Conservation (phyloP, 305 asterid genomes). For the Plantago lanceolata region DNA sequence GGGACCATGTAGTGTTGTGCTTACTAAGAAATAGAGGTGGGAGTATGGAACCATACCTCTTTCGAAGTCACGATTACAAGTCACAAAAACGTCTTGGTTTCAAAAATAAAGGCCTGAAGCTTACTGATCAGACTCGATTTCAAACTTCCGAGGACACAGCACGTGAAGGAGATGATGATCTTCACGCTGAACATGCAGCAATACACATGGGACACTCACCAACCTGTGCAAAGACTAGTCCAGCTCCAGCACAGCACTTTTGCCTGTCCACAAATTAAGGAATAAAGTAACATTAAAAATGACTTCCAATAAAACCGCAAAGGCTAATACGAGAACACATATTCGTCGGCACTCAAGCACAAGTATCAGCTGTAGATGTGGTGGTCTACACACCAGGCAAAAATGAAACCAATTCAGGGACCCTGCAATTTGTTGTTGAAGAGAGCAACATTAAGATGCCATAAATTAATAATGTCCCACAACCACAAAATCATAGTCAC, state of each 20-base stretch:
- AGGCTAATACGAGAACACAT: too few relatives aligned
- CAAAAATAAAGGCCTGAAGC: neutral
- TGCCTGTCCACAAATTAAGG: neutral
- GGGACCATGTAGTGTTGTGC: neutral
- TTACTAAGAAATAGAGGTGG: neutral
- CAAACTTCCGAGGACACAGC: neutral
- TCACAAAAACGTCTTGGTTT: neutral
- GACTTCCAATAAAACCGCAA: too few relatives aligned
- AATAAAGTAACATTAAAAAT: too few relatives aligned
- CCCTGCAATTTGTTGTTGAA: neutral
- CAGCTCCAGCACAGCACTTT: neutral
- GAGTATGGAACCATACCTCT: neutral
- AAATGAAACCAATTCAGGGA: neutral
- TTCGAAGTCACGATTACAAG: neutral
- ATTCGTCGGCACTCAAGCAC: too few relatives aligned
- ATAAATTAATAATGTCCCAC: neutral
- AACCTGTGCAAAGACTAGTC: neutral
- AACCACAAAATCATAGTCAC: neutral
- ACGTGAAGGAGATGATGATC: neutral
- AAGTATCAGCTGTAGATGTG: neutral
- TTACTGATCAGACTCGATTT: neutral
- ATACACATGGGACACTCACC: neutral
- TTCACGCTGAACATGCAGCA: neutral
- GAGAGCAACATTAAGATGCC: neutral
- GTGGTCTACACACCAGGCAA: neutral